Base-by-base conservation (phyloP, 2,329 filamentous ascomycete genomes). In the Fusarium duplospermum region DNA sequence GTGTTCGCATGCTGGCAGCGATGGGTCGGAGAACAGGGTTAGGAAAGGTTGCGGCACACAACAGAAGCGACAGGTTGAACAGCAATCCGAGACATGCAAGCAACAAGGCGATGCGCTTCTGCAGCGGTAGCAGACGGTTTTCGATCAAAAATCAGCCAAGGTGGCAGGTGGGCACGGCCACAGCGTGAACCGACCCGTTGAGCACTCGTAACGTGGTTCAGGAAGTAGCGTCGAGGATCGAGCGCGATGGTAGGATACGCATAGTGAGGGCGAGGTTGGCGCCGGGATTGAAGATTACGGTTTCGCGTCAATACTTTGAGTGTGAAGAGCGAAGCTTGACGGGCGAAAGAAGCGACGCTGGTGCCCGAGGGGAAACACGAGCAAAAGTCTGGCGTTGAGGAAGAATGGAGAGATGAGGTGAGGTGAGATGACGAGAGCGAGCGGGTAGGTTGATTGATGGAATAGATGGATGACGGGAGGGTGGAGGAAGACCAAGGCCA, bases 1-100 rank as follows among this genome's bases (percentile, higher is more conserved):
- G 52, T 58, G 69, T 73, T 73, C 66, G 77, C 78, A 80, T 80
- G 70, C 78, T 80, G 75, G 72, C 62, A 67, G 71, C 63, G 61
- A 70, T 70, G 52, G 38, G 66, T 71, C 66, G 62, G 58, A 45
- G 66, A 69, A 66, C 67, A 67, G 69, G 54, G 54, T 64, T 72
- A 64, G 70, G 64, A 64, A 65, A 52, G 64, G 67, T 72, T 70
- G 72, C 65, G 62, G 72, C 69, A 71, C 73, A 74, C 64, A 68
- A 66, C 71, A 71, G 63, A 59, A 71, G 68, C 60, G 61, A 71
- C 69, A 70, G 56, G 67, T 72, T 71, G 68, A 61, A 65, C 52
- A 56, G 50, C 64, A 64, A 54, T 69, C 67, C 66, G 64, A 77
- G 73, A 77, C 72, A 77, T 78, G 71, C 66, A 76, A 70, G 68